Percentiles rank a stretch among this genome's conserved stretches.
phyloP scores from a whole-genome alignment of 2,329 filamentous ascomycete species.

The Lasiodiplodia sp. region DNA sequence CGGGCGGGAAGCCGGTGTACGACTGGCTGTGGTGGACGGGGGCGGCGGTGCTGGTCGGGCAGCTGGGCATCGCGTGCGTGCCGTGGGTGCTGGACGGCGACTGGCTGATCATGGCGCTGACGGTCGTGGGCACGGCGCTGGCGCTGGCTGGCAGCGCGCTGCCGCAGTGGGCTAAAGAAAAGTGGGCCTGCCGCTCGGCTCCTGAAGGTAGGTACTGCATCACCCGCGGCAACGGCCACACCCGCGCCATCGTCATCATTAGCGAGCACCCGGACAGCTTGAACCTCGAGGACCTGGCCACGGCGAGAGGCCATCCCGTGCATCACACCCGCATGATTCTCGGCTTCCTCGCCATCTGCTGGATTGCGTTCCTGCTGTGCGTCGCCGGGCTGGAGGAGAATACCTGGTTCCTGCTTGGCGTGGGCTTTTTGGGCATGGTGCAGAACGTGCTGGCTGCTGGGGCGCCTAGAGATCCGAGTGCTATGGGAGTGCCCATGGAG shows the following conservation, averaged over 20 bases:
- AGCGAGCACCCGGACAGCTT: neutral
- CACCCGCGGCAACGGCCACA: slow-evolving; percentile 23
- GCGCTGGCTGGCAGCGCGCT: slow-evolving; percentile 12
- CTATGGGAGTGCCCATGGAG: neutral
- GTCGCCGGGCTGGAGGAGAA: slow-evolving; percentile 28
- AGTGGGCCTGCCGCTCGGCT: slow-evolving; percentile 4
- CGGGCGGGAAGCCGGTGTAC: neutral
- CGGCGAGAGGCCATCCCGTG: neutral
- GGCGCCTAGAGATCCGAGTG: neutral
- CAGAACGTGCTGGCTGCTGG: slow-evolving; percentile 31
- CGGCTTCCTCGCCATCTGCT: slow-evolving; percentile 4
- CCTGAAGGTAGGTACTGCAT: neutral
- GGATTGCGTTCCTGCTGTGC: slow-evolving; percentile 33
- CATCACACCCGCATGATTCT: neutral
- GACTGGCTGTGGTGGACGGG: neutral
- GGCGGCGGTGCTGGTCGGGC: neutral
- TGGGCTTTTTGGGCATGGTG: slow-evolving; percentile 32
- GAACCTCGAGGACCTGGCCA: slow-evolving; percentile 24
- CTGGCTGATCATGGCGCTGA: slow-evolving; percentile 10
- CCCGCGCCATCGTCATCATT: slow-evolving; percentile 9
- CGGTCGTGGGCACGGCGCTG: slow-evolving; percentile 2
- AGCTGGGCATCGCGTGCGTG: neutral
- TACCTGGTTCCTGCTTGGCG: slow-evolving; percentile 32
- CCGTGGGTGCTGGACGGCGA: slow-evolving; percentile 5
- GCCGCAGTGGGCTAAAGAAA: slow-evolving; percentile 18